Evolutionary conservation across 441 rosid species (phyloP), one percentile per base, ranked within the genome.

Genomic region (Heliophila coronopifolia): DNA sequence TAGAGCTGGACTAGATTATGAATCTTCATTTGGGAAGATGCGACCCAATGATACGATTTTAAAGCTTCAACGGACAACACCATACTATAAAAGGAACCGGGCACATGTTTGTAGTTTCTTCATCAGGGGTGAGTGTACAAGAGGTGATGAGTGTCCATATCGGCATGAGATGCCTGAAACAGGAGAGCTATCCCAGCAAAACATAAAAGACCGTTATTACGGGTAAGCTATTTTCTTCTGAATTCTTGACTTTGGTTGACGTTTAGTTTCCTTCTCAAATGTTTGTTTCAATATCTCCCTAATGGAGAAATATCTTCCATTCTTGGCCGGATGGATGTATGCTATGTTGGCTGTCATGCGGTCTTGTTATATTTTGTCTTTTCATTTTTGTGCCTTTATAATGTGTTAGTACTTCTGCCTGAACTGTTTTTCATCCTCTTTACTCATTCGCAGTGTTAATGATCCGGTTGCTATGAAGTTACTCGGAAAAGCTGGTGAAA

Each of bases 111-210:
- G 98, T 74, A 90, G 94, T 75, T 86, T 86, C 70, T 90, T 63
- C 44, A 77, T 82, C 26, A 77, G 96, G 19, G 96, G 98, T 39
- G 96, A 90, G 67, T 90, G 98, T 61, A 84, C 90, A 26, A 74
- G 98, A 73, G 98, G 98, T 60, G 82, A 77, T 4, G 96, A 91
- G 60, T 91, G 98, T 66, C 98, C 95, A 46, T 91, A 87, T 46
- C 69, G 96, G 61, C 96, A 87, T 42, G 96, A 91, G 79, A 91
- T 91, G 98, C 96, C 98, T 0, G 71, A 62, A 62, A 81, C 93
- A n/a, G 96, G 98, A 40, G 95, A 87, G 77, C 35, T 86, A 50
- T 90, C 97, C 5, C 96, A 91, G 69, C 95, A 91, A 64, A 87
- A 91, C 65, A 91, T 87, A 6, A 91, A 86, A 68, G 98, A 91